phyloP scores from a whole-genome alignment of 208 protist species.

The Leishmania tarentolae region DNA sequence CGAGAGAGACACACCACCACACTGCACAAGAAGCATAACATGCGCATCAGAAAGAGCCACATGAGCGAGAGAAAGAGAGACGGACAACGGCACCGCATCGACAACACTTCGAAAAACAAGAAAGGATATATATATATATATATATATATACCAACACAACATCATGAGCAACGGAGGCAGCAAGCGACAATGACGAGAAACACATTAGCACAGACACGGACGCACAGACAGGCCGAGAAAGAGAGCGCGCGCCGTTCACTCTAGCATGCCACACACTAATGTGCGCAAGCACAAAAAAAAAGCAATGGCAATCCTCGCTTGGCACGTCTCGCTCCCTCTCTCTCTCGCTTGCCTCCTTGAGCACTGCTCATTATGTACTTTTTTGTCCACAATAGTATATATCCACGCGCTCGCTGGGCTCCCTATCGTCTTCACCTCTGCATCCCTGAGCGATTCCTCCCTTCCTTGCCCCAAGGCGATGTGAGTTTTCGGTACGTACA shows the following conservation, averaged over 20 bases:
- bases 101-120: background rate
- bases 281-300: background rate
- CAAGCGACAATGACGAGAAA: background rate
- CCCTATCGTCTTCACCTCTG: background rate
- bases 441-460: background rate
- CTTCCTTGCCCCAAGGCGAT: background rate
- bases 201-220: background rate
- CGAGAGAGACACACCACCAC: background rate
- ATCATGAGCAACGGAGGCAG: background rate
- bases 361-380: background rate
- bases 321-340: background rate
- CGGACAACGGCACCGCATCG: background rate
- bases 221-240: background rate
- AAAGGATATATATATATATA: too few species aligned
- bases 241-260: background rate
- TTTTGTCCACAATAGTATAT: background rate
- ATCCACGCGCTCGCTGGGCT: background rate
- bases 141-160: too few species aligned
- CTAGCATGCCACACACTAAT: background rate
- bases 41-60: background rate
- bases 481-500: background rate
- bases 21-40: background rate
- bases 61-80: too few species aligned
- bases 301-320: background rate
- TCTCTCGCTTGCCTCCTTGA: background rate